A percentile compares a stretch with the other conserved stretches of the same genome.
Evolutionary conservation across 202 grass and related monocot genomes (phyloP).

Genomic region (Saccharum hybrid): DNA sequence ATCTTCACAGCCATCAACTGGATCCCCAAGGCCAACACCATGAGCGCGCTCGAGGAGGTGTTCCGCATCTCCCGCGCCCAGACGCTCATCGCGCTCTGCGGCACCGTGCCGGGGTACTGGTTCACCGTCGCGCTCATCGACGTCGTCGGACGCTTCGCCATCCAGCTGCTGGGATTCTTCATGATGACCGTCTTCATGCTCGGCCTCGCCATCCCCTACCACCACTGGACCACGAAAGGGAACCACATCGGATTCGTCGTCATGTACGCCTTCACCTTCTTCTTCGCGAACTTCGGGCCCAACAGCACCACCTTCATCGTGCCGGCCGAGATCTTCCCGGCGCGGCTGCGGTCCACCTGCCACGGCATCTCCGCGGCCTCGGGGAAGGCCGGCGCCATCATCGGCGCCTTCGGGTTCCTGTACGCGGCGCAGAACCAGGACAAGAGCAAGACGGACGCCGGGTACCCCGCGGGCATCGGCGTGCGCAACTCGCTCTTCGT

Average conservation of each 20-base stretch:
- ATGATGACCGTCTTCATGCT: conserved; percentile 96
- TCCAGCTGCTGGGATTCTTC: conserved; percentile 73
- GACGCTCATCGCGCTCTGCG: conserved; percentile 74
- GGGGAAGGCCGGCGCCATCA: conserved; percentile 69
- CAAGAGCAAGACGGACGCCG: conserved; percentile 49
- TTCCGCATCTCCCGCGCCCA: conserved; percentile 65
- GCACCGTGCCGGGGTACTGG: conserved; percentile 77
- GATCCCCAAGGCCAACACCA: conserved; percentile 64
- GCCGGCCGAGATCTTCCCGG: conserved; percentile 55
- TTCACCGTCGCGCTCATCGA: conserved; percentile 83
- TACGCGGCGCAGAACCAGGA: conserved; percentile 63
- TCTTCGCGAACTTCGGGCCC: conserved; percentile 66
- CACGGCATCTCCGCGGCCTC: conserved; percentile 61
- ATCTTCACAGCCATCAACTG: conserved; percentile 68
- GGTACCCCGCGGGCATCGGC: conserved; percentile 61
- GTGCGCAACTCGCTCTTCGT: conserved; percentile 69
- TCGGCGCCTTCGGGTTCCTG: conserved; percentile 68
- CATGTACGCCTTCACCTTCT: conserved; percentile 65
- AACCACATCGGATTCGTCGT: conserved; percentile 69
- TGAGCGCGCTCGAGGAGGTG: conserved; percentile 71
- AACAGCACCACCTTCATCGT: conserved; percentile 64
- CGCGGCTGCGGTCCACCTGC: conserved; percentile 54
- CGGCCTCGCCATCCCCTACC: conserved; percentile 68
- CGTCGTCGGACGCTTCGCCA: conserved; percentile 68
- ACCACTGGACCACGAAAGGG: conserved; percentile 68